These are phyloP conservation scores for Aspergillus oerlinghausenensis DNA, from an alignment of 2,329 filamentous ascomycete genomes.

Conservation along the genomic window DNA sequence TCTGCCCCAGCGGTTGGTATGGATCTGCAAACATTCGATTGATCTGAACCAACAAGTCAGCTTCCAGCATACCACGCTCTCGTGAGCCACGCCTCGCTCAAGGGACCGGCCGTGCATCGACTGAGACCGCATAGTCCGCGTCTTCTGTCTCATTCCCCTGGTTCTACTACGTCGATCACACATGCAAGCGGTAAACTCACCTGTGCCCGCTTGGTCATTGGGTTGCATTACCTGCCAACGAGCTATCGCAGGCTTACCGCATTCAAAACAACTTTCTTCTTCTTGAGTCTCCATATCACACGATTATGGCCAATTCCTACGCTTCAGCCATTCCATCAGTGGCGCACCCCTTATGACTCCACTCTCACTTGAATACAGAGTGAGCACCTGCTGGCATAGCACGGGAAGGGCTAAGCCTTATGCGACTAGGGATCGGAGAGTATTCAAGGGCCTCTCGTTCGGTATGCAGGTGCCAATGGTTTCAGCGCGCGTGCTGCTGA, in stretches of 20 bases:
- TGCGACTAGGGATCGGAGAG: not conserved
- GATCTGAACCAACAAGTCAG: not conserved
- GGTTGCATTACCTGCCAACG: constrained; percentile 5
- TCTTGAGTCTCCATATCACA: not conserved
- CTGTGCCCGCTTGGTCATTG: not conserved
- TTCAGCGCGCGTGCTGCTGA: not conserved
- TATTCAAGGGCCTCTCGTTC: constrained; percentile 2
- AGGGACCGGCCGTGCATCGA: not conserved
- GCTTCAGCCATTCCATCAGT: not conserved
- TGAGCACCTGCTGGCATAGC: not conserved
- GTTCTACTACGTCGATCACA: constrained; percentile 6
- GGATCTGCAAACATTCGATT: constrained; percentile 11
- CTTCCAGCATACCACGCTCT: not conserved
- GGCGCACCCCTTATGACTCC: not conserved
- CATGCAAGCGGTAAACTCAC: constrained; percentile 5
- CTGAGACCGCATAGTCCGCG: not conserved
- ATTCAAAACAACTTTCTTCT: not conserved
- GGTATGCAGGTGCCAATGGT: constrained; percentile 10
- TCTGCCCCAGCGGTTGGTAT: constrained; percentile 10
- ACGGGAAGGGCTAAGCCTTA: not conserved
- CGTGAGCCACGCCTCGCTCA: not conserved
- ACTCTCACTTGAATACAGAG: not conserved
- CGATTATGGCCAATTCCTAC: not conserved
- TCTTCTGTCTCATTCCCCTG: constrained; percentile 13
- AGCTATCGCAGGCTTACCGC: not conserved